Percentiles rank a stretch among this genome's conserved stretches.
Conservation (phyloP, 176 grass and related monocot genomes). For the Phragmites australis region DNA sequence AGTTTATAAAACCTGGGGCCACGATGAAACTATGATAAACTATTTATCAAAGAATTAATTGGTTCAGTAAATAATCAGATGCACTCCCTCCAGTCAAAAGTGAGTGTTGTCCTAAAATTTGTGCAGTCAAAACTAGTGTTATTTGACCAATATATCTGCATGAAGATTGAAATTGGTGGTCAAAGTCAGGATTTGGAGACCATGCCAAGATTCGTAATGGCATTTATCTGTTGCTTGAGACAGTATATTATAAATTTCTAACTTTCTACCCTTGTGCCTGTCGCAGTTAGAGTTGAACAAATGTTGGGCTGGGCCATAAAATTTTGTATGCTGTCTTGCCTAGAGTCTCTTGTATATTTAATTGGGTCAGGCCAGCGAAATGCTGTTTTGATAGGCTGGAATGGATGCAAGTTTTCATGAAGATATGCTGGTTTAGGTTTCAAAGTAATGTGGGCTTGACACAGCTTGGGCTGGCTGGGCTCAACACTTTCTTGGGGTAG, state of each 20-base stretch:
- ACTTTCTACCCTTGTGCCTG: background rate
- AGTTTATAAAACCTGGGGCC: background rate
- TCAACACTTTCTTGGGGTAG: background rate
- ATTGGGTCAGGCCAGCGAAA: background rate
- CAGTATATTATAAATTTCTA: background rate
- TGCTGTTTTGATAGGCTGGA: background rate
- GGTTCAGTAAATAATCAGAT: background rate
- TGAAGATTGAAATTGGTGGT: background rate
- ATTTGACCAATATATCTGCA: background rate
- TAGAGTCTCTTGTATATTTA: background rate
- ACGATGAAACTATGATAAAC: background rate
- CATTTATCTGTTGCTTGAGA: background rate
- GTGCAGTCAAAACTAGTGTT: background rate
- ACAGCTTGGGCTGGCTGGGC: background rate
- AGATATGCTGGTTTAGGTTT: background rate
- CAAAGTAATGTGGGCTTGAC: background rate
- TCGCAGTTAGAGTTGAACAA: background rate
- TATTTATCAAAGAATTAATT: conserved; percentile 13
- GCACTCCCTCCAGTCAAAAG: background rate
- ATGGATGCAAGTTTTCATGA: background rate
- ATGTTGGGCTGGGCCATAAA: background rate
- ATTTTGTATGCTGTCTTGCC: background rate
- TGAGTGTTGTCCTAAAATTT: background rate
- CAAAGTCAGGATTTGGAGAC: background rate
- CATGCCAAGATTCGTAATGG: background rate